Evolutionary conservation across 805 yeast genomes (phyloP).

Genomic region (Saccharomycopsis fermentans): DNA sequence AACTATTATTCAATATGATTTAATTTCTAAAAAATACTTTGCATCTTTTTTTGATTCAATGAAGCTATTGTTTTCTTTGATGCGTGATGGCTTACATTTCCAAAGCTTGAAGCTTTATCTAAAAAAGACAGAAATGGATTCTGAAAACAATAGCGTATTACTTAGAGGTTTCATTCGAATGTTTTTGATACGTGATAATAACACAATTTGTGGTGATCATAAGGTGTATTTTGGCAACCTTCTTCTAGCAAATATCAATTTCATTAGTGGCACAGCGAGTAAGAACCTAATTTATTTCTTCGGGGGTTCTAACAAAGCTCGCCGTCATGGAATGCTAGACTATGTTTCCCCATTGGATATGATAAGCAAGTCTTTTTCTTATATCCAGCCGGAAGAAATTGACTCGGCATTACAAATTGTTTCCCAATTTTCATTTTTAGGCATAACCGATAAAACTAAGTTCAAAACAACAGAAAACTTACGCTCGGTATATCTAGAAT

Average conservation of each 20-base stretch:
- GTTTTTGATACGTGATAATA: constrained; percentile 52
- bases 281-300: constrained; percentile 22
- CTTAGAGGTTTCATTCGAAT: constrained; percentile 56
- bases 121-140: neutral
- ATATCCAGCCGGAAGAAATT: neutral
- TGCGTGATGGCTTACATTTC: neutral
- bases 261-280: constrained; percentile 32
- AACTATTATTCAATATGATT: constrained; percentile 24
- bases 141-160: constrained; percentile 30
- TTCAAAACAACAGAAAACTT: neutral
- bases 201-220: constrained; percentile 43
- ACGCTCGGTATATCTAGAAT: neutral
- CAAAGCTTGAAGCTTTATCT: neutral
- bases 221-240: constrained; percentile 22
- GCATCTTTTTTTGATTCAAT: neutral
- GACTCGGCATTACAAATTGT: neutral
- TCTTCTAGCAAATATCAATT: constrained; percentile 33
- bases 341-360: neutral
- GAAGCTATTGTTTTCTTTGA: neutral
- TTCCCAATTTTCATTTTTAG: neutral
- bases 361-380: neutral
- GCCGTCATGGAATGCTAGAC: neutral
- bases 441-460: neutral
- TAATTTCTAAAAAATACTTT: constrained; percentile 14
- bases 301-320: neutral